Base-by-base conservation (phyloP, 2,329 filamentous ascomycete genomes). In the Aspergillus sp. region DNA sequence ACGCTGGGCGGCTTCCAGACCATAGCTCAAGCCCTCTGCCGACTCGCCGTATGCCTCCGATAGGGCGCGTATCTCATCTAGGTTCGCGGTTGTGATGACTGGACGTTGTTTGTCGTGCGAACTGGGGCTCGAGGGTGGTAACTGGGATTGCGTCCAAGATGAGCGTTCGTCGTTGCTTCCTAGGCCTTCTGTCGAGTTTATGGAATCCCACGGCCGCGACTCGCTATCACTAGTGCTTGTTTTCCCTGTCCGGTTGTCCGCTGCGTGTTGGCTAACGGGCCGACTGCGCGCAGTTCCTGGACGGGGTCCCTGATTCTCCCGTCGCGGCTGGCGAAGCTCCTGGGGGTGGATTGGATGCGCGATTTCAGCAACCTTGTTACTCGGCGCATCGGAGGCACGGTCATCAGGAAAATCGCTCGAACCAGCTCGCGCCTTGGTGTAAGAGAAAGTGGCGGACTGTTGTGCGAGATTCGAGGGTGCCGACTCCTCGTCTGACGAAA, bases 401-500 rank as follows among this genome's bases (percentile, higher is more conserved):
- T 59, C 58, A 27, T 62, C 58, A 5, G 53, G 58, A 6, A 54
- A 35, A 23, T 62, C 64, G 12, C 52, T 49, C 1, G 64, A 65
- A n/a, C 56, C 59, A 19, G 57, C 57, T 51, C 60, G 55, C 27
- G 57, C 52, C 21, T 58, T 55, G 23, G 63, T 57, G 27, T 53
- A 53, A 14, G 63, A 61, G 33, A 60, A 46, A 37, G 58, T 65
- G 14, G 59, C 50, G 8, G 63, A 64, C 46, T 65, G 62, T 17
- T 57, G 53, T 11, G 61, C 63, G 23, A 52, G 58, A 51, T 66
- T 62, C 17, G 61, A 65, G 14, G 52, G 49, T 6, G 59, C 56
- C 11, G 63, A 65, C 17, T 45, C 60, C 59, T 60, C 57, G 15
- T 62, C 64, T 12, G 60, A 61, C 21, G 53, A 17, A 15, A 58